These are phyloP conservation scores for Vigna mungo DNA, from an alignment of 306 rosid species.

Conservation along the genomic window DNA sequence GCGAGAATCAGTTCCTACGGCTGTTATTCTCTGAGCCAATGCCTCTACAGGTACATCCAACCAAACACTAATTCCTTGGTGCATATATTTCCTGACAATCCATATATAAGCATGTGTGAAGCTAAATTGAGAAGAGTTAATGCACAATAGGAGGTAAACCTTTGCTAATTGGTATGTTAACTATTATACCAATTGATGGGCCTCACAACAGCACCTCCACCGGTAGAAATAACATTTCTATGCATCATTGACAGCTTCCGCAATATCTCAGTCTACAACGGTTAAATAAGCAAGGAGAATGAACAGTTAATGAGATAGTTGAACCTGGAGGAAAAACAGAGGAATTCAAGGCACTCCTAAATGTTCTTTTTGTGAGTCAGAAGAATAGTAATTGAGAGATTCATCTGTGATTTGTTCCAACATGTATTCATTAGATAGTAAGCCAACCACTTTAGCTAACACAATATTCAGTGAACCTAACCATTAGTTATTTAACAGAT, in stretches of 20 bases:
- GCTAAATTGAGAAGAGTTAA: conserved; percentile 2
- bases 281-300: not conserved
- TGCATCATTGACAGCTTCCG: conserved; percentile 64
- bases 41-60: conserved; percentile 89
- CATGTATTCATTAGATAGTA: not conserved
- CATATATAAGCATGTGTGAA: conserved; percentile 5
- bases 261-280: conserved; percentile 68
- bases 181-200: conserved; percentile 74
- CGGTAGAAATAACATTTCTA: conserved; percentile 74
- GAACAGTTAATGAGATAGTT: conserved; percentile 4
- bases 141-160: not conserved
- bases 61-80: conserved; percentile 79
- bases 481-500: no score
- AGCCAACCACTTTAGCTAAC: not conserved
- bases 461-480: not conserved
- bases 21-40: conserved; percentile 79
- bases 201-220: conserved; percentile 87
- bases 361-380: not conserved
- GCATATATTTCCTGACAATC: conserved; percentile 75
- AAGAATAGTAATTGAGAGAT: conserved; percentile 16
- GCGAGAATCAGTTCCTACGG: conserved; percentile 82
- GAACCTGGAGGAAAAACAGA: conserved; percentile 8
- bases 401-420: conserved; percentile 8
- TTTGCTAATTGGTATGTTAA: conserved; percentile 1
- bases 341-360: not conserved